Conservation (phyloP, 257 asterid species). For the Nyctanthes arbortristis region DNA sequence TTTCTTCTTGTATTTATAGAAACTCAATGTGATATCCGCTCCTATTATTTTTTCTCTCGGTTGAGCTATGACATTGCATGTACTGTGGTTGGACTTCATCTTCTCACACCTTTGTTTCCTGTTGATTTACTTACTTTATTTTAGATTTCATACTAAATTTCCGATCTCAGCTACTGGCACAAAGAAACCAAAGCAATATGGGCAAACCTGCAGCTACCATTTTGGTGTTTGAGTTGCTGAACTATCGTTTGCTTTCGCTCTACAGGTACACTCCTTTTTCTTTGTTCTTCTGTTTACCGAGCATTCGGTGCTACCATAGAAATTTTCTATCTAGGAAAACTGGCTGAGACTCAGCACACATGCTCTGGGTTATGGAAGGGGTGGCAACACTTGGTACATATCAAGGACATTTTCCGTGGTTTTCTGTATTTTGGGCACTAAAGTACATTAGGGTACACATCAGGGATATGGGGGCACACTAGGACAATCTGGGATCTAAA, state of each 20-base stretch:
- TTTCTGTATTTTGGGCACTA: not conserved
- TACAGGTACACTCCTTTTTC: constrained; percentile 62
- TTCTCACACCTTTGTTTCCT: constrained; percentile 11
- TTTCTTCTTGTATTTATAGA: constrained; percentile 14
- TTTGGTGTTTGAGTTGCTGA: constrained; percentile 88
- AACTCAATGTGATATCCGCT: constrained; percentile 9
- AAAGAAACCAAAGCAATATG: constrained; percentile 69
- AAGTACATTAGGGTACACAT: not conserved
- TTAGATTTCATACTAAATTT: constrained; percentile 25
- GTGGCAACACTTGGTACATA: too few species aligned
- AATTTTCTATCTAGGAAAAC: not conserved
- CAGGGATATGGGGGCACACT: constrained; percentile 8
- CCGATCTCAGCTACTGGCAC: constrained; percentile 77
- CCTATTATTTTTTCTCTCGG: not conserved
- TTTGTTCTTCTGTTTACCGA: constrained; percentile 14
- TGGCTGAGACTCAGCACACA: not conserved
- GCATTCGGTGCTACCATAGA: not conserved
- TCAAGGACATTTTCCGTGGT: too few species aligned
- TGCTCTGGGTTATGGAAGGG: not conserved
- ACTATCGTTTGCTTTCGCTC: constrained; percentile 90
- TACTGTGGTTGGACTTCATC: not conserved
- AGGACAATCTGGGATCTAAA: not conserved
- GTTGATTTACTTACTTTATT: constrained; percentile 14
- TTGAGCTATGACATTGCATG: constrained; percentile 10
- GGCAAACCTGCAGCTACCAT: constrained; percentile 81